Base-by-base conservation (phyloP, 257 asterid species). In the Eustoma russellianum region DNA sequence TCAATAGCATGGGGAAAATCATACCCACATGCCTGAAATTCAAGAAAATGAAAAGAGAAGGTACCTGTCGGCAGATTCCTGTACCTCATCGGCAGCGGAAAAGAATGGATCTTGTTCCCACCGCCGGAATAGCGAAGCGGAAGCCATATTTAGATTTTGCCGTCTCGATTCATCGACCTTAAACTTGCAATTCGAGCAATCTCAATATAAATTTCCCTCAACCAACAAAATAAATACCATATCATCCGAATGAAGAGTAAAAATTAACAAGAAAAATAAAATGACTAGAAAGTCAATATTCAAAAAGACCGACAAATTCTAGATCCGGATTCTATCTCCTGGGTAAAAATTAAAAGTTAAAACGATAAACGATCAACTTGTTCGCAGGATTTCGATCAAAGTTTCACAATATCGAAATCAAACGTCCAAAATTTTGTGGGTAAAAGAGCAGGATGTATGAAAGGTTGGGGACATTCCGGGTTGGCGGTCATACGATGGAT, bases 91-190 rank as follows among this genome's bases (percentile, higher is more conserved):
- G 10, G 96, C 98, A 46, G 94, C 96, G 56, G 94, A 59, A 62
- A 90, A 90, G 70, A 76, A 86, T 0, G 96, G 98, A 77, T 91
- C 98, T 55, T 84, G 86, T 51, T 91, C 98, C 98, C 98, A 91
- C 71, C 87, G 75, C 75, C 80, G 83, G 59, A 91, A 91, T 40
- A 80, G 61, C 9, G 98, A 67, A 33, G 94, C 67, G 30, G 30
- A 24, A 24, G 30, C 30, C 30, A 24, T 24, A 2, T 50, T 33
- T 59, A 59, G 45, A 51, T 55, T 41, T 18, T 13, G 12, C 59
- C 14, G 17, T 17, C 5, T n/a, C 17, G 17, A 54, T 16, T 10
- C 33, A 52, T 54, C 52, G 34, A 57, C 13, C 11, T 15, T 67
- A 17, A 17, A 16, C 18, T 19, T 43, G 17, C 44, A 15, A 60